phyloP scores from a whole-genome alignment of 192 early-diverging fungal genomes.

The Backusella psychrophila region DNA sequence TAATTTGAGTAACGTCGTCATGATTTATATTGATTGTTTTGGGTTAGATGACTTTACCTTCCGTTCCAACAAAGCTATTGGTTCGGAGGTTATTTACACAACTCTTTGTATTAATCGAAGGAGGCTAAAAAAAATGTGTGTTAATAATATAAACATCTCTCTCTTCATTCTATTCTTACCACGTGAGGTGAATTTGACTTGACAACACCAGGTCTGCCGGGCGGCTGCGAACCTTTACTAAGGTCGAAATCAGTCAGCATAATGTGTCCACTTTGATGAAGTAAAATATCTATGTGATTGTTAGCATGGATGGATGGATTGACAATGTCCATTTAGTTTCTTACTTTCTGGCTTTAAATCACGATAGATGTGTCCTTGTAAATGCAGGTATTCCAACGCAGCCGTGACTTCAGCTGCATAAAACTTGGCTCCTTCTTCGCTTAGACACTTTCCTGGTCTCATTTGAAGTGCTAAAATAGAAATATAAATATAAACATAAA shows the following conservation, averaged over 20 bases:
- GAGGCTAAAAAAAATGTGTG: constrained; percentile 37
- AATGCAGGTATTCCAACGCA: constrained; percentile 95
- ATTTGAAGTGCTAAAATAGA: constrained; percentile 69
- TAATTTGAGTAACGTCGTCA: not conserved
- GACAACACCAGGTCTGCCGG: constrained; percentile 70
- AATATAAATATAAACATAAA: not conserved
- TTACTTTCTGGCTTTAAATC: constrained; percentile 98
- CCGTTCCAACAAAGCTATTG: constrained; percentile 98
- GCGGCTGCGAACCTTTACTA: constrained; percentile 87
- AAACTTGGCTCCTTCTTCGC: constrained; percentile 91
- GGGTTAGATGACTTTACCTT: constrained; percentile 48
- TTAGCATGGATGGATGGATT: no score
- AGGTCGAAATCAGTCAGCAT: constrained; percentile 99
- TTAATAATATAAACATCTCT: no score
- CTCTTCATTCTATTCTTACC: constrained; percentile 27
- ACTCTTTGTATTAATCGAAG: constrained; percentile 84
- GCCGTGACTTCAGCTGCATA: constrained; percentile 97
- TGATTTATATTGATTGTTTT: constrained; percentile 34
- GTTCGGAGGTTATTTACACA: constrained; percentile 89
- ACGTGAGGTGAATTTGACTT: constrained; percentile 59
- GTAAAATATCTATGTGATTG: constrained; percentile 64
- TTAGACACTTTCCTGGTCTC: constrained; percentile 84
- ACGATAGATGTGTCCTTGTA: constrained; percentile 95
- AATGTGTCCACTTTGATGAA: constrained; percentile 96
- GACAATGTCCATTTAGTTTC: no score